Conservation (phyloP, 73 alveolate genomes). For the Paramecium sonneborni region DNA sequence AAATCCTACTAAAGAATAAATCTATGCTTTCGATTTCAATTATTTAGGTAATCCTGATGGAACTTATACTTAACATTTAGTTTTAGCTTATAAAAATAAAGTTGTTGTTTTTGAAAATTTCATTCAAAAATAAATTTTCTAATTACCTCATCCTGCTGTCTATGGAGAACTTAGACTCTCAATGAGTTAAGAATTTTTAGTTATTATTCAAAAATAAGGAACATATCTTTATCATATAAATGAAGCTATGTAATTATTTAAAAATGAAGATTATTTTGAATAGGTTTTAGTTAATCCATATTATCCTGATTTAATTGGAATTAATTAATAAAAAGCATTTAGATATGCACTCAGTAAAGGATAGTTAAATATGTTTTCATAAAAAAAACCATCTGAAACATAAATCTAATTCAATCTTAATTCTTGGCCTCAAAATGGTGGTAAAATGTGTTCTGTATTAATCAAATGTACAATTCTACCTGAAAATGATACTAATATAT, state of each 20-base stretch:
- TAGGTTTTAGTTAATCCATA: slow-evolving; percentile 4
- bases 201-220: not conserved
- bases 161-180: not conserved
- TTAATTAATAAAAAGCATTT: not conserved
- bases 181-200: not conserved
- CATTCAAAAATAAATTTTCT: not conserved
- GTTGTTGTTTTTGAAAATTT: not conserved
- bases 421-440: not conserved
- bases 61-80: not conserved
- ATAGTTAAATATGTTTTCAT: not conserved
- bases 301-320: slow-evolving; percentile 30
- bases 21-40: slow-evolving; percentile 37
- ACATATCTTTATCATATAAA: not conserved
- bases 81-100: not conserved
- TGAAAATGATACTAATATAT: not conserved
- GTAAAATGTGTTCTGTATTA: not conserved
- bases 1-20: not conserved
- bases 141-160: not conserved
- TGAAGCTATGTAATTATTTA: not conserved
- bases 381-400: not conserved
- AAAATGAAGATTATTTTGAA: not conserved
- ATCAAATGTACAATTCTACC: not conserved
- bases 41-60: not conserved
- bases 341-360: slow-evolving; percentile 21
- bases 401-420: not conserved